These are phyloP conservation scores for Corylus avellana DNA, from an alignment of 306 rosid genomes.

Conservation along the genomic window DNA sequence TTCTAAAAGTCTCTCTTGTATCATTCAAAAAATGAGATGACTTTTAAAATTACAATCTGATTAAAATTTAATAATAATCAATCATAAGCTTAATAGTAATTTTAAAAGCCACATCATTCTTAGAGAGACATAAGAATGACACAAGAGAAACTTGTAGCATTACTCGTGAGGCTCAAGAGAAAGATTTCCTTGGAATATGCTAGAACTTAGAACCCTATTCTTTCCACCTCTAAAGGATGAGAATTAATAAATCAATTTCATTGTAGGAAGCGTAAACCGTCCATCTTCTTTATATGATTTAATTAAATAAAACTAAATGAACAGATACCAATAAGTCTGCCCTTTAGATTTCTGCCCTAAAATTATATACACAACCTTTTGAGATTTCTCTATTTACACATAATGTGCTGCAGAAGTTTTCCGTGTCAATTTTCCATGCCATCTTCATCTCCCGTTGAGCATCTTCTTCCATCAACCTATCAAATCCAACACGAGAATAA, in stretches of 20 bases:
- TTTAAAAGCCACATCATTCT: too few relatives aligned
- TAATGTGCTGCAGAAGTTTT: constrained; percentile 13
- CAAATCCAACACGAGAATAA: not conserved
- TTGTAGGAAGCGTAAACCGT: not conserved
- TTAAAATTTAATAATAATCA: too few relatives aligned
- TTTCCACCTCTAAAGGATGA: not conserved
- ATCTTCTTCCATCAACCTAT: constrained; percentile 37
- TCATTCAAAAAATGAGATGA: too few relatives aligned
- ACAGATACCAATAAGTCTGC: not conserved
- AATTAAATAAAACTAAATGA: not conserved
- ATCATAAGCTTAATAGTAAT: too few relatives aligned
- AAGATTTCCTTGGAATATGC: not conserved
- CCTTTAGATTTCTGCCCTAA: not conserved
- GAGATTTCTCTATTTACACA: constrained; percentile 16
- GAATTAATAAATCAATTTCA: not conserved
- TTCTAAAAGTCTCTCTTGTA: too few relatives aligned
- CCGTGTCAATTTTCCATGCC: constrained; percentile 12
- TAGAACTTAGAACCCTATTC: not conserved
- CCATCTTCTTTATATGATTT: not conserved
- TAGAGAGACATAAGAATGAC: too few relatives aligned
- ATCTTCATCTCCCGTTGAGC: constrained; percentile 7
- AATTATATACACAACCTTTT: not conserved
- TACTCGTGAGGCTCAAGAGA: not conserved
- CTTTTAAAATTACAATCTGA: too few relatives aligned
- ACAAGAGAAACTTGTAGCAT: too few relatives aligned